A percentile compares a stretch with the other conserved stretches of the same genome.
Conservation (phyloP, 1,284 basidiomycete genomes). For the Fomitiporia mediterranea region DNA sequence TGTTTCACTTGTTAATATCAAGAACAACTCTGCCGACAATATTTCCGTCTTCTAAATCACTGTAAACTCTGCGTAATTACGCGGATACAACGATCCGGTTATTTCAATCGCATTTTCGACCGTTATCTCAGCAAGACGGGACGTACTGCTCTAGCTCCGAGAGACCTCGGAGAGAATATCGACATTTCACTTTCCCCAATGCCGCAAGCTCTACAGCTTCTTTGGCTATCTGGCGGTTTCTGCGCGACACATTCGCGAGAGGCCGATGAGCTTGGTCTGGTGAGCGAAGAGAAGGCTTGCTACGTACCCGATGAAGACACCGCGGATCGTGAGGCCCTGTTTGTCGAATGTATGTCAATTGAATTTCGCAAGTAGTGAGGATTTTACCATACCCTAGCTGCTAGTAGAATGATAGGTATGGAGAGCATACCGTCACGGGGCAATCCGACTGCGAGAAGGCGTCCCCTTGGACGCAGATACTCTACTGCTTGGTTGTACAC, state of each 20-base stretch:
- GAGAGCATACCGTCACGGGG: slow-evolving; percentile 26
- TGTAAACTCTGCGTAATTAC: slow-evolving; percentile 39
- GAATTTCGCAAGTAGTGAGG: slow-evolving; percentile 13
- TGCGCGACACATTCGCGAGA: neutral
- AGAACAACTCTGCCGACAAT: slow-evolving; percentile 63
- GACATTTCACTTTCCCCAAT: slow-evolving; percentile 59
- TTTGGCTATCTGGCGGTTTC: slow-evolving; percentile 65
- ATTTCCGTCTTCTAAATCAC: slow-evolving; percentile 49
- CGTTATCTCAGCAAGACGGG: neutral
- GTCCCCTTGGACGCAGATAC: slow-evolving; percentile 37
- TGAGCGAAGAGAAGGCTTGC: neutral
- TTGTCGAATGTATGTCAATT: slow-evolving; percentile 26
- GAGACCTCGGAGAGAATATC: slow-evolving; percentile 47
- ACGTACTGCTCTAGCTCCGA: slow-evolving; percentile 49
- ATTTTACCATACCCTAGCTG: neutral
- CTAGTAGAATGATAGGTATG: neutral
- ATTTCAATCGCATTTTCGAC: neutral
- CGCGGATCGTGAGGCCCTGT: slow-evolving; percentile 63
- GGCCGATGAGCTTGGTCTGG: neutral
- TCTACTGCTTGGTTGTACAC: slow-evolving; percentile 45
- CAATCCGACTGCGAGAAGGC: slow-evolving; percentile 43
- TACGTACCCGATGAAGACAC: slow-evolving; percentile 1
- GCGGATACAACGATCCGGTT: neutral
- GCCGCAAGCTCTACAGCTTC: slow-evolving; percentile 74
- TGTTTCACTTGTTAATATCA: slow-evolving; percentile 31